Evolutionary conservation across 352 stramenopile genomes (phyloP), one percentile per base, ranked within the genome.

Genomic region (Globisporangium ultimum): DNA sequence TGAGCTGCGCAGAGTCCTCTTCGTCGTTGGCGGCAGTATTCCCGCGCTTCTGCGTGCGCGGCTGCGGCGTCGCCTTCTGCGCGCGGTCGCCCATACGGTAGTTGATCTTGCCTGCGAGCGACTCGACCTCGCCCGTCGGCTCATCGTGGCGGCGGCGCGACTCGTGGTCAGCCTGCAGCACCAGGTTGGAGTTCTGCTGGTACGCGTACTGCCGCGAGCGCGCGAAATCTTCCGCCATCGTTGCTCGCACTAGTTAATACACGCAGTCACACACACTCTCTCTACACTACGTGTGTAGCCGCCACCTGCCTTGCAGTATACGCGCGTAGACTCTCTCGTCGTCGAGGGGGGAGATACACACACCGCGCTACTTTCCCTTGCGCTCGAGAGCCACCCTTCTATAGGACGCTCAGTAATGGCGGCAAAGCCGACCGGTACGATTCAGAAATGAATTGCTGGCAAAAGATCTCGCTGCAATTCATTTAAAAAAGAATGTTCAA

Each of bases 121-220:
- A 91, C 76, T 95, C 85, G 55, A 96, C 88, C 49, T 96, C 88
- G 52, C 88, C 88, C 57, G 86, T 95, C 21, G 86, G 80, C 64
- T 96, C 87, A 58, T 95, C 83, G 12, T 76, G 76, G 9, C 81
- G 75, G 12, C 91, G 81, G 18, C 87, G 78, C 57, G 76, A 88
- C 58, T 93, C 88, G 63, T 82, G 86, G 58, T 98, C 91, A 8
- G 91, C 88, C 69, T 97, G 85, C 49, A 98, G 75, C 66, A 98
- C 94, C 48, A 98, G 74, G 72, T 98, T 98, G 34, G 89, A 97
- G 80, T 98, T 98, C 68, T 91, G 75, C 61, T 74, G 66, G 80
- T 97, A 98, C 61, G 92, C 89, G 82, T 97, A 98, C 68, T 96
- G 87, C 54, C 88, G 76, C 64, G 87, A 93, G 18, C 89, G 88